These are phyloP conservation scores for Carex arenaria DNA, from an alignment of 202 grass and related monocot genomes.

Conservation along the genomic window DNA sequence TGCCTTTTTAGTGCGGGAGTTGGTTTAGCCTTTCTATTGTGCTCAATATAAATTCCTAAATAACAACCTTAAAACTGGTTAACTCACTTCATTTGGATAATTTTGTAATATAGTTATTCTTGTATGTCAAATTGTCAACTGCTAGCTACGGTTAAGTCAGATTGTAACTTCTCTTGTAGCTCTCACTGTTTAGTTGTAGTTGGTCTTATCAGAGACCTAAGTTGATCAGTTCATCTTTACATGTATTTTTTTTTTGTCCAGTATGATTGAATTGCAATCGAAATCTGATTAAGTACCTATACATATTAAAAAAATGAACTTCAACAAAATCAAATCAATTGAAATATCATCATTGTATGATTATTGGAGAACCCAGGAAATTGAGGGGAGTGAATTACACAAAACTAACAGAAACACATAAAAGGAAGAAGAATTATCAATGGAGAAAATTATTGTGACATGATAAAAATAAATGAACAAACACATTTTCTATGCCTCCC, in stretches of 20 bases:
- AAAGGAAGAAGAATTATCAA: background rate
- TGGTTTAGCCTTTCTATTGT: background rate
- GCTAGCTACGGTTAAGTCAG: background rate
- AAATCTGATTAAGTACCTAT: background rate
- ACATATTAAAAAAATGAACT: conserved; percentile 1
- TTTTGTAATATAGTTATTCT: background rate
- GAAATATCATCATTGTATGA: conserved; percentile 6
- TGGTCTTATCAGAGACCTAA: background rate
- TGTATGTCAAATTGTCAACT: background rate
- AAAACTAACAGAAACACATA: background rate
- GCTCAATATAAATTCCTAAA: background rate
- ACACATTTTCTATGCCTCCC: conserved; percentile 62
- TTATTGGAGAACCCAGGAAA: conserved; percentile 3
- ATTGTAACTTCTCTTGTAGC: background rate
- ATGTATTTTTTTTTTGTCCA: background rate
- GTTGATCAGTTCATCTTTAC: background rate
- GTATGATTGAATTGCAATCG: background rate
- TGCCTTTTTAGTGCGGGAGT: background rate
- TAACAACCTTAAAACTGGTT: background rate
- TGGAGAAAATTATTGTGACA: conserved; percentile 11
- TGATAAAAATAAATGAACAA: background rate
- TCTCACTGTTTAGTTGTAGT: background rate
- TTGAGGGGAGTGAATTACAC: background rate
- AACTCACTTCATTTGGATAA: background rate
- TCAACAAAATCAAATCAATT: background rate